phyloP scores from a whole-genome alignment of 116 monocot species.

The Dioscorea cayenensis region DNA sequence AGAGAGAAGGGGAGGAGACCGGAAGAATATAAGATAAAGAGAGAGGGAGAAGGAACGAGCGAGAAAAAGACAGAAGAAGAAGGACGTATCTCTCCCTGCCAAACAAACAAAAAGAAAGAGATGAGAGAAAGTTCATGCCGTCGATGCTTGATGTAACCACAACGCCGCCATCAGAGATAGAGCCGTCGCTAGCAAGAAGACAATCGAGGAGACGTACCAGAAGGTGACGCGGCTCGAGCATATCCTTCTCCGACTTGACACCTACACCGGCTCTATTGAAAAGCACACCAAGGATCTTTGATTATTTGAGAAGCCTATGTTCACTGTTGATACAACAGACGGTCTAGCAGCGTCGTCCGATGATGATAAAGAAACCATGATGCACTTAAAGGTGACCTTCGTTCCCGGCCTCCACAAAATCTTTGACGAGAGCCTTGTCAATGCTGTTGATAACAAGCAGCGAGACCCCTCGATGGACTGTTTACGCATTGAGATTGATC shows the following conservation, averaged over 20 bases:
- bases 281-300: slow-evolving; percentile 81
- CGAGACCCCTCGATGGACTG: slow-evolving; percentile 79
- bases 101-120: no score
- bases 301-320: slow-evolving; percentile 37
- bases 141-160: no score
- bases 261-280: slow-evolving; percentile 92
- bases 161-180: slow-evolving; percentile 23
- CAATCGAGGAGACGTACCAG: slow-evolving; percentile 92
- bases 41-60: no score
- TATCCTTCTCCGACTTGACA: slow-evolving; percentile 96
- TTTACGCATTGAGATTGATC: slow-evolving; percentile 70
- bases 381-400: slow-evolving; percentile 52
- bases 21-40: no score
- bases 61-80: no score
- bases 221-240: slow-evolving; percentile 95
- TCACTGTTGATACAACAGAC: background rate
- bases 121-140: no score
- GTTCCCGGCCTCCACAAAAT: slow-evolving; percentile 96
- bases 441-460: slow-evolving; percentile 98
- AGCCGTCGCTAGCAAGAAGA: slow-evolving; percentile 25
- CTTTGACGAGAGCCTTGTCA: slow-evolving; percentile 97
- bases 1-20: no score
- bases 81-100: no score
- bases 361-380: slow-evolving; percentile 47
- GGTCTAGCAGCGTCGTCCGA: background rate